Conservation (phyloP, 306 rosid species). For the Quercus ilex region DNA sequence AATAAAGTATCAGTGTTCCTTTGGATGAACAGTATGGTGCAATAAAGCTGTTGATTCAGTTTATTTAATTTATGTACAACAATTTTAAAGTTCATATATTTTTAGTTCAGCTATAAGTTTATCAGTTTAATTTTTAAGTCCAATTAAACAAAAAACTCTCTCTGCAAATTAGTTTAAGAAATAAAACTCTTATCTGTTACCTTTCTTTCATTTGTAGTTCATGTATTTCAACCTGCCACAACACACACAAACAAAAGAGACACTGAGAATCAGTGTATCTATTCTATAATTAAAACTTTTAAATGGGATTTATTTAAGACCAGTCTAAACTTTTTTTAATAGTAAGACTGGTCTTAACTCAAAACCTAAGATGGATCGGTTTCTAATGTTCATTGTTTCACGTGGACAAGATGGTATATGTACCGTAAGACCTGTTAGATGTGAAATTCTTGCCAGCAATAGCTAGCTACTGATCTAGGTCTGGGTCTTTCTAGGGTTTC, state of each 20-base stretch:
- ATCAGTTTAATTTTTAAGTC: too few species aligned
- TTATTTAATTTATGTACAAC: too few species aligned
- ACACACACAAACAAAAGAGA: background rate
- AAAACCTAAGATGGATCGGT: background rate
- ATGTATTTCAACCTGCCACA: background rate
- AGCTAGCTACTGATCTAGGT: background rate
- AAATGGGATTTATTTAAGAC: background rate
- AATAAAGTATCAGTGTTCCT: too few species aligned
- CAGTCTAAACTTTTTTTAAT: too few species aligned
- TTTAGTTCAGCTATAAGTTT: too few species aligned
- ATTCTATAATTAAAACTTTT: background rate
- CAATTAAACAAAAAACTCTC: too few species aligned
- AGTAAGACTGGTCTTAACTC: background rate
- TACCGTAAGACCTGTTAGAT: slow-evolving; percentile 36
- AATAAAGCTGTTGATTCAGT: too few species aligned
- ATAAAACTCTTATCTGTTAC: background rate
- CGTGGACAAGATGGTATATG: slow-evolving; percentile 42
- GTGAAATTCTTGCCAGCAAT: slow-evolving; percentile 32
- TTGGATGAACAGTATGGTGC: too few species aligned
- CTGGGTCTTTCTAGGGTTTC: slow-evolving; percentile 28
- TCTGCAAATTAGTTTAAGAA: too few species aligned
- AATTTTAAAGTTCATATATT: too few species aligned
- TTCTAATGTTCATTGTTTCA: slow-evolving; percentile 44
- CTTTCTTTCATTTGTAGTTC: background rate
- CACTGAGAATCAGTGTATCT: background rate